Base-by-base conservation (phyloP, 2,329 filamentous ascomycete genomes). In the Rachicladosporium sp. region DNA sequence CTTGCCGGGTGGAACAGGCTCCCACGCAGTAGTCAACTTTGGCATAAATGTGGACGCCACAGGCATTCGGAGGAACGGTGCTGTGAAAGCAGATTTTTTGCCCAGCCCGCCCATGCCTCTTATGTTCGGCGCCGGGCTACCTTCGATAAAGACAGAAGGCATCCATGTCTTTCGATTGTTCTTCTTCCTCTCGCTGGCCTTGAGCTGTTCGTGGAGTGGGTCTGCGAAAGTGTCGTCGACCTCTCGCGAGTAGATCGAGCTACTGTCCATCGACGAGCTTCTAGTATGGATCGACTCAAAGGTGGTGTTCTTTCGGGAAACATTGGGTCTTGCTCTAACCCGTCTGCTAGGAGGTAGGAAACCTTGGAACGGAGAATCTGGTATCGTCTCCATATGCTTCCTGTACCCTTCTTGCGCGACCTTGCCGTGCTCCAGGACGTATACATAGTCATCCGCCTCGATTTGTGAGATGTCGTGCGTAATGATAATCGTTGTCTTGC, bases 391-490 rank as follows among this genome's bases (percentile, higher is more conserved):
- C 4, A 89, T 57, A 2, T 73, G 65, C 33, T 64, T 64, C 15
- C 74, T 71, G 43, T 74, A 73, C 0, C 87, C 89, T 49, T 82
- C 67, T 50, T 87, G 76, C 0, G 81, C 71, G 0, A 94, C 65
- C 0, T 55, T 56, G 0, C 83, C 81, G 8, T 76, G 62, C 27
- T 89, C 80, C 55, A 96, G 65, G 8, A 94, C 72, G 48, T 88
- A 93, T 0, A 93, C 72, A 45, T 80, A 88, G 46, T 96, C 87
- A 0, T 77, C 58, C 0, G 75, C 63, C 4, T 64, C 58, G 7
- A 96, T 89, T 48, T 89, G 82, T 0, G 76, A 72, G 27, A 91
- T 73, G 47, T 96, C 86, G 53, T 96, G 89, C 0, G 91, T 95
- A 50, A 96, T 89, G 48, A 96, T 76, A 37, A 96, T 83, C 0